Evolutionary conservation across 805 yeast species (phyloP), one percentile per base, ranked within the genome.

Genomic region (Candida chauliodis): DNA sequence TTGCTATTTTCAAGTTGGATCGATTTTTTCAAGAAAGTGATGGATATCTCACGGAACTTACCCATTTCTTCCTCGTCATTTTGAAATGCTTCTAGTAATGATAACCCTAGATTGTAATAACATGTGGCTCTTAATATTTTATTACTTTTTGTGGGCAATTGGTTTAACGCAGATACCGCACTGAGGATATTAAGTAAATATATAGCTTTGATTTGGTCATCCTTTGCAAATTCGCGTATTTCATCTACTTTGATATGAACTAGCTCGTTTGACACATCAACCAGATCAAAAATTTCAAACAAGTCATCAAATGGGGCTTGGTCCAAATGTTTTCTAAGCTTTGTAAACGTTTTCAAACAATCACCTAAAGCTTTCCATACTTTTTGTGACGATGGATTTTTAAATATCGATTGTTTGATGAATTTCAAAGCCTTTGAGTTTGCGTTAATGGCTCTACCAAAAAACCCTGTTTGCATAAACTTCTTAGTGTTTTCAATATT

Each of bases 1-100:
- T 83, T 84, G 41, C 73, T 75, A 4, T 81, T 72, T 56, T 91
- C 96, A 7, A 79, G 61, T 40, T 75, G 79, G 38, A 90, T 78
- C 0, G 96, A 82, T 30, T 69, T 73, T 48, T 84, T 85, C 45
- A 85, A 64, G 4, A 71, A 59, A 14, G 56, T 65, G 10, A 86
- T 71, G 0, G 96, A 73, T 2, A 68, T 58, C 11, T 73, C 74
- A 41, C 82, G 64, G 33, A 58, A 69, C 0, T 22, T 30, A 5
- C 44, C 40, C 15, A 46, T 45, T 7, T 27, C 8, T 8, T 22
- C 33, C 10, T 41, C 32, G 17, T 46, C 51, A 14, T 21, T 10
- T 41, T 41, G 5, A 61, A 46, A 56, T 2, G 78, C 73, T 26
- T 74, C 71, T 11, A 80, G 53, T 43, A 79, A 77, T 0, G 85